Conservation (phyloP, 352 stramenopile genomes). For the Phytophthora aleatoria region DNA sequence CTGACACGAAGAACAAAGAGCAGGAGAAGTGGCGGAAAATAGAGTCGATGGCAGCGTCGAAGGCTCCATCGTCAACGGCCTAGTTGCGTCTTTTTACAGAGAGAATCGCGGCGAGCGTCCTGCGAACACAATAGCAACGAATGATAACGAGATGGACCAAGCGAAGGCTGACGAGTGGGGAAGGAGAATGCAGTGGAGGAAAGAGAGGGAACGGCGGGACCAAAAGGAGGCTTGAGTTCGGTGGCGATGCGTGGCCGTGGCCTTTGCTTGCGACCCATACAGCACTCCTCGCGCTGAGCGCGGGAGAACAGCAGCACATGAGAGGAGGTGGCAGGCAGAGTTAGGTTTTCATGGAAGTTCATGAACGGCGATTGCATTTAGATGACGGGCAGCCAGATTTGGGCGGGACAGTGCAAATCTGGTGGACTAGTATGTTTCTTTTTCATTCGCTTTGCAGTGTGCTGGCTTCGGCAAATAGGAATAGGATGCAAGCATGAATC, state of each 20-base stretch:
- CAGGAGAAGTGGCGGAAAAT: constrained; percentile 93
- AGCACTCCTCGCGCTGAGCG: constrained; percentile 22
- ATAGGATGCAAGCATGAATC: not conserved
- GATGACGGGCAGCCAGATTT: constrained; percentile 21
- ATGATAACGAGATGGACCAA: constrained; percentile 23
- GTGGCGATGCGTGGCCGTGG: constrained; percentile 1
- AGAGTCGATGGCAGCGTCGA: constrained; percentile 88
- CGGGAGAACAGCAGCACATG: constrained; percentile 23
- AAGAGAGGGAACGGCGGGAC: constrained; percentile 3
- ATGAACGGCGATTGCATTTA: constrained; percentile 45
- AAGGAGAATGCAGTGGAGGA: constrained; percentile 12
- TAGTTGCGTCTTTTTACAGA: constrained; percentile 30
- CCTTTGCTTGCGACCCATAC: constrained; percentile 17
- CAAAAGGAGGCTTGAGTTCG: constrained; percentile 12
- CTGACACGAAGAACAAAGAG: constrained; percentile 80
- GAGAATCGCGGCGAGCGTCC: constrained; percentile 11
- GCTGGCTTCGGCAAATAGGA: not conserved
- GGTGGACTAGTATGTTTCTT: constrained; percentile 15
- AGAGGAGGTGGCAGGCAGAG: constrained; percentile 22
- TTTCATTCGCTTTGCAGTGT: constrained; percentile 15
- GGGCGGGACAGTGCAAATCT: constrained; percentile 11
- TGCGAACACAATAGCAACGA: constrained; percentile 29
- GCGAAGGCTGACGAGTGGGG: constrained; percentile 21
- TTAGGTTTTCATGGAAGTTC: constrained; percentile 37
- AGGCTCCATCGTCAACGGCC: constrained; percentile 53